These are phyloP conservation scores for Conticribra guillardii DNA, from an alignment of 108 stramenopile species.

Conservation along the genomic window DNA sequence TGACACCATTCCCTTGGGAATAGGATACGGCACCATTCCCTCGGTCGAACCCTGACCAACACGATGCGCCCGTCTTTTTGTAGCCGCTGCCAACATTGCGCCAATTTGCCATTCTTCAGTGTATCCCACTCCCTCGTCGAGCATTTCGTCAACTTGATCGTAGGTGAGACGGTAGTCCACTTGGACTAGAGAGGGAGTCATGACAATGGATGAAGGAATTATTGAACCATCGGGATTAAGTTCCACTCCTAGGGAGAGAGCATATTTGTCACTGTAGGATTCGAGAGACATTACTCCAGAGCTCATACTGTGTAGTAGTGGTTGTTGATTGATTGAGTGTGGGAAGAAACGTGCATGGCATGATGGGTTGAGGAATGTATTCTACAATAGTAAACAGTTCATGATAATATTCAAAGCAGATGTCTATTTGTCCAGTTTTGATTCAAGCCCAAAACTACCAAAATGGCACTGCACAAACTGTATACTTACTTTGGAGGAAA, in stretches of 20 bases:
- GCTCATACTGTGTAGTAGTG: conserved; percentile 51
- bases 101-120: conserved; percentile 88
- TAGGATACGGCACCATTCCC: conserved; percentile 64
- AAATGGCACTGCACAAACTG: not conserved
- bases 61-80: conserved; percentile 58
- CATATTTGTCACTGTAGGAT: conserved; percentile 51
- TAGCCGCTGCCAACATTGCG: conserved; percentile 65
- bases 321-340: not conserved
- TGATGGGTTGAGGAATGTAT: not conserved
- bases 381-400: not conserved
- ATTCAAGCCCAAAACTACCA: too few relatives aligned
- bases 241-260: conserved; percentile 75
- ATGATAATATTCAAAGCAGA: too few relatives aligned
- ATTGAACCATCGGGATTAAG: conserved; percentile 75
- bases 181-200: conserved; percentile 63
- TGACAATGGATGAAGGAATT: conserved; percentile 51
- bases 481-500: conserved; percentile 65
- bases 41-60: conserved; percentile 66
- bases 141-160: conserved; percentile 87
- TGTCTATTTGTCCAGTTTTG: too few relatives aligned
- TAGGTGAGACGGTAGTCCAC: conserved; percentile 81
- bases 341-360: not conserved
- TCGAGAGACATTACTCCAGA: conserved; percentile 62
- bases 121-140: conserved; percentile 74
- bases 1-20: conserved; percentile 60